A percentile compares a stretch with the other conserved stretches of the same genome.
Conservation (phyloP, 2,329 filamentous ascomycete species). For the Botrytis porri region DNA sequence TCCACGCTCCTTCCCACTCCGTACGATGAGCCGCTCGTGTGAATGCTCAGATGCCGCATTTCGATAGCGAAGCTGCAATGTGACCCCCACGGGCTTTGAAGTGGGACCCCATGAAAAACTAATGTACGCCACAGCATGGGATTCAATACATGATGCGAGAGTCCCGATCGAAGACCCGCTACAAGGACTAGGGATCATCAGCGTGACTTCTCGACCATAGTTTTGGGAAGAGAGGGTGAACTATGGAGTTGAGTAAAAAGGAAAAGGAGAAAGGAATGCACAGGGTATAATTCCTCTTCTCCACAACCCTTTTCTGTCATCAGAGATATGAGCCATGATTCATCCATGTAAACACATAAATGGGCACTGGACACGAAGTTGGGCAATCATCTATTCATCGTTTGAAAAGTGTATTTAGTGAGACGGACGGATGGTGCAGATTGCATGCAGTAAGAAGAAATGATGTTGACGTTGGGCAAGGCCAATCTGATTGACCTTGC, state of each 20-base stretch:
- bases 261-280: not conserved
- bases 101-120: conserved; percentile 2
- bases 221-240: not conserved
- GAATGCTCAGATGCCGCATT: conserved; percentile 7
- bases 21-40: not conserved
- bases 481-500: not conserved
- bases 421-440: not conserved
- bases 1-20: not conserved
- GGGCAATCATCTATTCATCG: not conserved
- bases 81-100: conserved; percentile 15
- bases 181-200: conserved; percentile 1
- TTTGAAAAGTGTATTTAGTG: not conserved
- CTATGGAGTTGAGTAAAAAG: not conserved
- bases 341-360: not conserved
- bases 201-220: conserved; percentile 6
- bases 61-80: not conserved
- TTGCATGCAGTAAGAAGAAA: not conserved
- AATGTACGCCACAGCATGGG: conserved; percentile 15
- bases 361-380: not conserved
- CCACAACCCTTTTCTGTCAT: not conserved
- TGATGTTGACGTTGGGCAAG: conserved; percentile 14
- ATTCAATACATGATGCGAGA: conserved; percentile 12
- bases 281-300: not conserved
- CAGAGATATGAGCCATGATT: not conserved
- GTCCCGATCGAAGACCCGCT: conserved; percentile 14